A percentile compares a stretch with the other conserved stretches of the same genome.
These are phyloP conservation scores for Ballota nigra DNA, from an alignment of 257 asterid species.

Conservation along the genomic window DNA sequence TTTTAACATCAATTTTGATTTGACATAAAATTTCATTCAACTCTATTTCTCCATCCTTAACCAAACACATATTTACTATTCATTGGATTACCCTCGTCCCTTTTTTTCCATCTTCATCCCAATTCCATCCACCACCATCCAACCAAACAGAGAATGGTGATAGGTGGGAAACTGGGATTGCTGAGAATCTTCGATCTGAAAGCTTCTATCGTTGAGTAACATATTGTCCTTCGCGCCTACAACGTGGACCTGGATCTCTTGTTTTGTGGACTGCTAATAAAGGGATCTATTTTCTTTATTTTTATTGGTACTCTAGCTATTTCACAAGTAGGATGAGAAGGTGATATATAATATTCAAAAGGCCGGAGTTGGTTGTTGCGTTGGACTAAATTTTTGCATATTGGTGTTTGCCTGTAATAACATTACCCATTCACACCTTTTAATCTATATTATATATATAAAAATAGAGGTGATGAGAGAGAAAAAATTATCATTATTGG, in stretches of 20 bases:
- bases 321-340: constrained; percentile 14
- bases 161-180: constrained; percentile 92
- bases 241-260: constrained; percentile 23
- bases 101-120: no score
- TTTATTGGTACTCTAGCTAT: not conserved
- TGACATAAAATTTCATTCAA: no score
- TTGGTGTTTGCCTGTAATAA: not conserved
- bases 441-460: no score
- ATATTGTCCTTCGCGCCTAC: not conserved
- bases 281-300: constrained; percentile 15
- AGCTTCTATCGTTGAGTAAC: constrained; percentile 71
- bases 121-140: no score
- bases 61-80: no score
- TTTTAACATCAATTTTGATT: no score
- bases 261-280: constrained; percentile 5
- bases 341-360: no score
- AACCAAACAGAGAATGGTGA: constrained; percentile 95
- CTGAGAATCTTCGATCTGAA: constrained; percentile 90
- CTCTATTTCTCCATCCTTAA: no score
- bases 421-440: not conserved
- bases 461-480: no score
- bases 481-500: no score
- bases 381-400: constrained; percentile 3
- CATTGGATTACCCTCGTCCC: no score
- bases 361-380: no score